Base-by-base conservation (phyloP, 2,329 filamentous ascomycete species). In the Colletotrichum nymphaeae region DNA sequence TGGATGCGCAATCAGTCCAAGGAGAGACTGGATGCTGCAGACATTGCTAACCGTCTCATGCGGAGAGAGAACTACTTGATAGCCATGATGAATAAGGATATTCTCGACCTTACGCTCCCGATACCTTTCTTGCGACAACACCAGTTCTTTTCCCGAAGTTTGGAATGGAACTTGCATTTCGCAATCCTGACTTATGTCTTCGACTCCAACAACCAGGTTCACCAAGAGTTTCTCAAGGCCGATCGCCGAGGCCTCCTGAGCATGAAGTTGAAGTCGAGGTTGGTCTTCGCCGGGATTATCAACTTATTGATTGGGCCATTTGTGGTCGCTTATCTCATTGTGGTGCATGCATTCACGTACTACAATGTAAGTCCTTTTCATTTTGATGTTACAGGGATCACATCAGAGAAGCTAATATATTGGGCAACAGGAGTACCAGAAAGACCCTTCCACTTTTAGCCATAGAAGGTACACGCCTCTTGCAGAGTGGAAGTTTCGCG, bases 1-100 rank as follows among this genome's bases (percentile, higher is more conserved):
- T 91, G 86, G 76, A 88, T 96, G 75, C 93, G 94, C 58, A 95
- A 92, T 72, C 95, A 97, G 80, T 97, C 95, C 26, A 97, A 98
- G 81, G 95, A 98, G 83, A 90, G 96, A 75, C 92, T 99, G 77
- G 97, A 98, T 82, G 97, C 97, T 12, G 95, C 98, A 78, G 97
- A 98, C 79, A 98, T 99, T 81, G 97, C 97, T 7, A 99, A 98
- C 80, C 91, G 97, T 37, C 85, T 99, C 58, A 98, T 99, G 97
- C 93, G 97, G 72, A 93, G 94, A 79, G 96, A 98, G 75, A 99
- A 99, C 79, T 99, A 98, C 78, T 90, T 98, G 75, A 98, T 99
- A 78, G 97, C 97, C 5, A 88, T 99, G 78, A 95, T 98, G 84
- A 99, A 99, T 86, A 98, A 99, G 82, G 97, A 98, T 74, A 91